phyloP scores from a whole-genome alignment of 2,329 filamentous ascomycete genomes.

The Fusarium compactum region DNA sequence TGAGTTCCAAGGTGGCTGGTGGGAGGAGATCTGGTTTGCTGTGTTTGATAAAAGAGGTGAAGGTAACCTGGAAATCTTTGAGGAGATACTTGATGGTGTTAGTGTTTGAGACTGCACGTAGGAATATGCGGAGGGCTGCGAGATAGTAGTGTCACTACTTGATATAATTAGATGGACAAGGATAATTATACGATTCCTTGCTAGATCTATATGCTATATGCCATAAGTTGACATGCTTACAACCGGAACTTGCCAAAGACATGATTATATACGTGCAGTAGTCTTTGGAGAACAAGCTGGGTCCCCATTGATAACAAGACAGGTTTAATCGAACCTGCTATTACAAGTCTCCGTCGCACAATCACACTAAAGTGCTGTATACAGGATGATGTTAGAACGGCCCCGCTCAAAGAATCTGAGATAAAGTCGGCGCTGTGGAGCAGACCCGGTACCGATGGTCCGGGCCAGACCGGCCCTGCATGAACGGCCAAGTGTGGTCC shows the following conservation, averaged over 20 bases:
- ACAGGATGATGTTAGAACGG: neutral
- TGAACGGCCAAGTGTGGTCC: neutral
- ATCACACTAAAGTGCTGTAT: neutral
- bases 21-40: constrained; percentile 73
- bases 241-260: neutral
- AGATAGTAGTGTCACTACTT: neutral
- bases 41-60: constrained; percentile 62
- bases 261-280: neutral
- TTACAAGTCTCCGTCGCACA: neutral
- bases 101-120: constrained; percentile 40
- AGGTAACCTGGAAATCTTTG: constrained; percentile 65
- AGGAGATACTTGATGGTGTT: constrained; percentile 55
- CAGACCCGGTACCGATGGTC: constrained; percentile 22
- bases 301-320: neutral
- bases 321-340: neutral
- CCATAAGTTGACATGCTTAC: neutral
- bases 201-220: neutral
- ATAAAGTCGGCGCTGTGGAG: constrained; percentile 24
- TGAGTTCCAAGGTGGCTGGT: constrained; percentile 75
- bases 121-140: neutral
- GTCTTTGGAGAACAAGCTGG: neutral
- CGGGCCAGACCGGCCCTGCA: constrained; percentile 17
- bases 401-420: constrained; percentile 6
- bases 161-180: neutral
- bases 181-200: neutral